Percentiles rank a stretch among this genome's conserved stretches.
Conservation (phyloP, 2,329 filamentous ascomycete species). For the Paecilomyces niveus region DNA sequence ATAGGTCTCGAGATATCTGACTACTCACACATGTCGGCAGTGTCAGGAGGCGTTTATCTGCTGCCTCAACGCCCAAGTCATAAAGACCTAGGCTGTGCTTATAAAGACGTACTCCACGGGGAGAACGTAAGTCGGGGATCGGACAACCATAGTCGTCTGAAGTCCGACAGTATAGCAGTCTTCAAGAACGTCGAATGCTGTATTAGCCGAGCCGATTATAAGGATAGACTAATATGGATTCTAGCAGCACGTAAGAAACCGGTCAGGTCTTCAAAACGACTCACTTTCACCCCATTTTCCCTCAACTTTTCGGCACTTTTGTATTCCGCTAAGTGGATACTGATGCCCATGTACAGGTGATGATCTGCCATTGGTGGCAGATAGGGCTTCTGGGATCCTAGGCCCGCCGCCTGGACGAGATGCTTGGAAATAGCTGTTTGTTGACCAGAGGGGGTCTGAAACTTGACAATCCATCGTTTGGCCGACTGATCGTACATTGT, state of each 20-base stretch:
- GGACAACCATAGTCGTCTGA: conserved; percentile 41
- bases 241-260: background rate
- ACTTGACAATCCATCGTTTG: conserved; percentile 19
- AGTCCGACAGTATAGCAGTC: conserved; percentile 38
- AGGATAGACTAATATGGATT: conserved; percentile 26
- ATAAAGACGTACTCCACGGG: conserved; percentile 15
- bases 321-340: background rate
- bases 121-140: conserved; percentile 30
- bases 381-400: background rate
- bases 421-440: background rate
- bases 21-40: background rate
- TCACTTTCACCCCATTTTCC: background rate
- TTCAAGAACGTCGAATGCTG: conserved; percentile 41
- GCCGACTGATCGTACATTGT: conserved; percentile 15
- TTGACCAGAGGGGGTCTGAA: conserved; percentile 4
- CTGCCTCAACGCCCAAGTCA: conserved; percentile 3
- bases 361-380: background rate
- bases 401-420: background rate
- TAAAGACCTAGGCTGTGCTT: conserved; percentile 19
- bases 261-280: background rate
- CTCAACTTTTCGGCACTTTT: background rate
- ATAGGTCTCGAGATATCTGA: conserved; percentile 5
- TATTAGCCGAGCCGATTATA: conserved; percentile 43
- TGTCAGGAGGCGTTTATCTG: background rate
- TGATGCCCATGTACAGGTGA: background rate